A percentile compares a stretch with the other conserved stretches of the same genome.
phyloP scores from a whole-genome alignment of 2,329 filamentous ascomycete species.

The Cryphonectria naterciae region DNA sequence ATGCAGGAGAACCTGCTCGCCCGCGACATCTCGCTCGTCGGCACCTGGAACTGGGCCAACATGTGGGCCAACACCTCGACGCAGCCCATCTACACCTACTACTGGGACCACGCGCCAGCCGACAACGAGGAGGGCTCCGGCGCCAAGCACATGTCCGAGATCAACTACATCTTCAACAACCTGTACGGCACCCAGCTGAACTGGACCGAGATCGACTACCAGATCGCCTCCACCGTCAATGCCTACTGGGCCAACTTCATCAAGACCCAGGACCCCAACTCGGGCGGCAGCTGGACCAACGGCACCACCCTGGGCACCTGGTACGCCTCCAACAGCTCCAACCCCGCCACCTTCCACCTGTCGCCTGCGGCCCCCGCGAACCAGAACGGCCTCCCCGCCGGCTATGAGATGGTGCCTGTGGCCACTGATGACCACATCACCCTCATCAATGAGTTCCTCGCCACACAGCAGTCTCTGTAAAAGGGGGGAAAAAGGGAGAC shows the following conservation, averaged over 20 bases:
- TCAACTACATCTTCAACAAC: slow-evolving; percentile 7
- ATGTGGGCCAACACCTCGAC: background rate
- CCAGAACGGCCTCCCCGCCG: background rate
- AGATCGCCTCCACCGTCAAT: background rate
- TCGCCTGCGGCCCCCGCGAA: background rate
- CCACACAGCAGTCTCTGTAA: background rate
- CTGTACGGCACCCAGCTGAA: slow-evolving; percentile 4
- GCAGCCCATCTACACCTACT: background rate
- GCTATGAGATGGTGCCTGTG: slow-evolving; percentile 1
- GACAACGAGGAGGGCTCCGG: background rate
- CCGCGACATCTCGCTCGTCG: background rate
- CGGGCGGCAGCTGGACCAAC: background rate
- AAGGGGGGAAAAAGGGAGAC: no score
- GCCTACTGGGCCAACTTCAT: slow-evolving; percentile 9
- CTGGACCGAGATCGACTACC: slow-evolving; percentile 4
- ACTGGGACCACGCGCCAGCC: slow-evolving; percentile 7
- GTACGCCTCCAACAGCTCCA: background rate
- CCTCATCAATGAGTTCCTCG: background rate
- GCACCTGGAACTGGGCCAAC: background rate
- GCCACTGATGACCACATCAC: background rate
- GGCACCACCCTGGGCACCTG: background rate
- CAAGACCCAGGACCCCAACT: slow-evolving; percentile 2
- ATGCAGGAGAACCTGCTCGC: slow-evolving; percentile 1
- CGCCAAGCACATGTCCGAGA: slow-evolving; percentile 1
- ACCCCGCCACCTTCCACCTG: background rate